These are phyloP conservation scores for Saccharomycopsis olivae DNA, from an alignment of 805 yeast species.

Conservation along the genomic window DNA sequence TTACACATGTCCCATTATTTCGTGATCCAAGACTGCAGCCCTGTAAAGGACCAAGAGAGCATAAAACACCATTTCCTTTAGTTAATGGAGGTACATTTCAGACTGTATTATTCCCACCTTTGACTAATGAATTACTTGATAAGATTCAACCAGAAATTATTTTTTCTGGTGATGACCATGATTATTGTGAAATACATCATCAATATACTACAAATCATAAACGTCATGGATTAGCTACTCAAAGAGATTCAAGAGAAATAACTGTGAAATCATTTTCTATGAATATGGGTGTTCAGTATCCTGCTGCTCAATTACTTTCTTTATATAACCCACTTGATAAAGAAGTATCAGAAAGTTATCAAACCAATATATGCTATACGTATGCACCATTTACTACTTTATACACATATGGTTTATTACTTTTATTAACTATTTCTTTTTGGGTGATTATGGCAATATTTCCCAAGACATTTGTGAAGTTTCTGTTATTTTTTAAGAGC, in stretches of 20 bases:
- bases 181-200: conserved; percentile 76
- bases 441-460: conserved; percentile 7
- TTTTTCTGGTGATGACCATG: conserved; percentile 96
- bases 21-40: conserved; percentile 48
- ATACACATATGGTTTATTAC: conserved; percentile 8
- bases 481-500: too few relatives aligned
- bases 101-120: conserved; percentile 61
- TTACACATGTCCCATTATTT: conserved; percentile 84
- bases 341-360: conserved; percentile 22
- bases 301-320: conserved; percentile 80
- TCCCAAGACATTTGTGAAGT: too few relatives aligned
- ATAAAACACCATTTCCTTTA: conserved; percentile 53
- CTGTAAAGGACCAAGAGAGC: conserved; percentile 77
- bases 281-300: conserved; percentile 82
- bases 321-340: conserved; percentile 36
- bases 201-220: conserved; percentile 18
- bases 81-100: conserved; percentile 78
- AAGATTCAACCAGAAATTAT: conserved; percentile 54
- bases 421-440: conserved; percentile 3
- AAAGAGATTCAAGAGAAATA: conserved; percentile 46
- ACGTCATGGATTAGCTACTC: neutral
- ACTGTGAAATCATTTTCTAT: conserved; percentile 85
- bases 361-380: conserved; percentile 40
- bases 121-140: conserved; percentile 48
- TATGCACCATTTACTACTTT: conserved; percentile 14